Evolutionary conservation across 202 grass and related monocot species (phyloP), one percentile per base, ranked within the genome.

Genomic region (Sporobolus alterniflorus): DNA sequence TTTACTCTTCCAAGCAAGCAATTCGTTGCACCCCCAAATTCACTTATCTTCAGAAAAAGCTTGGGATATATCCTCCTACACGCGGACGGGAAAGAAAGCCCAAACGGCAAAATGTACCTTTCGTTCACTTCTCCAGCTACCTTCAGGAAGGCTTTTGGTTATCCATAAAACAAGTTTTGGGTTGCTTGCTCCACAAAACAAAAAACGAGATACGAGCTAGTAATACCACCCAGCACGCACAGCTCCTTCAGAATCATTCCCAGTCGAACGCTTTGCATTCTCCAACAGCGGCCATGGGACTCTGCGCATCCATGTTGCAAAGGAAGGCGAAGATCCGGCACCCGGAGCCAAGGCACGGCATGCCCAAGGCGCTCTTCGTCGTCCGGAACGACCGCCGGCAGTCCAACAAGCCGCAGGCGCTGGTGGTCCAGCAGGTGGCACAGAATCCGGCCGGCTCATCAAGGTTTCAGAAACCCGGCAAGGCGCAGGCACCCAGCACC

Each of bases 261-360:
- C 22, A 5, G 6, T 55, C 41, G 11, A 29, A 47, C 43, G 25
- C 21, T 52, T 52, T 18, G 63, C 26, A 5, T 43, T 29, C 67
- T 47, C 13, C 36, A 8, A 6, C 43, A 46, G 44, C 33, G 8
- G n/a, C 64, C 22, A 89, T 89, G 87, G 87, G 87, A 3, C 82
- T 82, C 47, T 89, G 87, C 57, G 56, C 25, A 15, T 89, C 87
- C 44, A 57, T 85, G 87, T 0, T 85, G 76, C 76, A n/a, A 11
- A 50, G 44, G 9, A 64, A 25, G 64, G n/a, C 64, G n/a, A 76
- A 47, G 56, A 54, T 11, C 71, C 55, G 11, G 57, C 67, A 60
- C 14, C 88, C 71, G 0, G 76, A 85, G 9, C 71, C 33, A 59
- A 48, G 54, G 77, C 71, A 55, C 12, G 46, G 71, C 70, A 47